Evolutionary conservation across 192 early-diverging fungal genomes (phyloP).

Genomic region (Ambispora gerdemannii): DNA sequence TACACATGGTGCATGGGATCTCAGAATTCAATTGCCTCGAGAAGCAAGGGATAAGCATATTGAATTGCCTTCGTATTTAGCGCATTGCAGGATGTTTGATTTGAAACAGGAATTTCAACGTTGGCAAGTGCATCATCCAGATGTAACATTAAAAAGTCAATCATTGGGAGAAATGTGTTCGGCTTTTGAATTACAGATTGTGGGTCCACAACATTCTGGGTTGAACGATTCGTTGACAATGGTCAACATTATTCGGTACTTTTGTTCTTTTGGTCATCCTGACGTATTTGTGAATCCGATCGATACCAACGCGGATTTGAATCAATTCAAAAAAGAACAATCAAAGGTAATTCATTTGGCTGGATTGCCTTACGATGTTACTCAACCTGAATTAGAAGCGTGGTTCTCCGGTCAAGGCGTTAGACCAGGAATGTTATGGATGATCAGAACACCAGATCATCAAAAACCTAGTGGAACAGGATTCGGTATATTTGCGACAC

Average conservation of each 20-base stretch:
- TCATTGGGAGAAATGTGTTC: conserved; percentile 61
- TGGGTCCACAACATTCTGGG: conserved; percentile 52
- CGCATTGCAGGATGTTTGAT: conserved; percentile 63
- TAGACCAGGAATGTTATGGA: conserved; percentile 54
- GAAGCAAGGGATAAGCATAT: conserved; percentile 66
- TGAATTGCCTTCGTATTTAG: conserved; percentile 53
- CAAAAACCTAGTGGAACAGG: conserved; percentile 62
- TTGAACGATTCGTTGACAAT: conserved; percentile 61
- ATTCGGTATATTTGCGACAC: conserved; percentile 60
- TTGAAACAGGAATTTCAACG: conserved; percentile 62
- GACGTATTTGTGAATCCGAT: conserved; percentile 62
- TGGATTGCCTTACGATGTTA: conserved; percentile 60
- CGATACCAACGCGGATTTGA: conserved; percentile 58
- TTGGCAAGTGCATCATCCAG: conserved; percentile 60
- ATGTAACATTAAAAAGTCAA: conserved; percentile 46
- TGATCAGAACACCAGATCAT: conserved; percentile 56
- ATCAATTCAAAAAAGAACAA: conserved; percentile 60
- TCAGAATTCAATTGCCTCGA: conserved; percentile 64
- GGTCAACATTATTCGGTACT: conserved; percentile 53
- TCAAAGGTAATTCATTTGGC: conserved; percentile 64
- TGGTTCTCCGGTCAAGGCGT: conserved; percentile 58
- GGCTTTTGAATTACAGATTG: conserved; percentile 48
- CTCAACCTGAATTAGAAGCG: conserved; percentile 57
- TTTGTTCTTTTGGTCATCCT: conserved; percentile 45
- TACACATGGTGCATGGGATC: conserved; percentile 68